These are phyloP conservation scores for Diplodia sapinea DNA, from an alignment of 2,329 filamentous ascomycete species.

Conservation along the genomic window DNA sequence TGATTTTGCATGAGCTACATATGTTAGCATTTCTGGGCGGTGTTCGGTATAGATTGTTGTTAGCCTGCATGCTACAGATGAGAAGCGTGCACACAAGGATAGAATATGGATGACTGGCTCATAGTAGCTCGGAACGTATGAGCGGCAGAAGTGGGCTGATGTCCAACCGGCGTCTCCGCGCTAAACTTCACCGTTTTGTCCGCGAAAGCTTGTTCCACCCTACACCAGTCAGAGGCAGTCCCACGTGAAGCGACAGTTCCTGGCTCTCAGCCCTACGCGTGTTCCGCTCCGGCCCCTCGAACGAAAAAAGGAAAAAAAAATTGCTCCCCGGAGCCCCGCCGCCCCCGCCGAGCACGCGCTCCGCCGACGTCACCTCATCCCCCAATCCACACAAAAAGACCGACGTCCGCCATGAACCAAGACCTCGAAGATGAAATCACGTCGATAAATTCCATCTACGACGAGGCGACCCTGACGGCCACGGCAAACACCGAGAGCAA, in stretches of 20 bases:
- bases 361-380: constrained; percentile 7
- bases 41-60: constrained; percentile 6
- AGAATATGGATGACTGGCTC: not conserved
- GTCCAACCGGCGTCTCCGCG: not conserved
- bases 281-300: constrained; percentile 5
- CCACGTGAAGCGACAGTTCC: constrained; percentile 2
- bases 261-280: constrained; percentile 15
- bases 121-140: not conserved
- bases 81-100: not conserved
- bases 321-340: not conserved
- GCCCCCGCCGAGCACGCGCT: not conserved
- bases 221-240: not conserved
- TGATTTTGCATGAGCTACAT: not conserved
- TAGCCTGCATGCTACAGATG: not conserved
- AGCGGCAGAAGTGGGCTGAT: constrained; percentile 9
- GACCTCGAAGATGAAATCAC: constrained; percentile 74
- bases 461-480: constrained; percentile 60
- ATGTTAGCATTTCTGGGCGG: constrained; percentile 4
- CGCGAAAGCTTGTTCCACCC: not conserved
- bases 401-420: constrained; percentile 35
- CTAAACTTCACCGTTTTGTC: not conserved
- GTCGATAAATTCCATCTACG: constrained; percentile 85
- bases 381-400: constrained; percentile 3
- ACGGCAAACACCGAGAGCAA: constrained; percentile 42
- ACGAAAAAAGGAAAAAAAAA: not conserved